Conservation (phyloP, 164 flowering plant species). For the Dillenia turbinata region DNA sequence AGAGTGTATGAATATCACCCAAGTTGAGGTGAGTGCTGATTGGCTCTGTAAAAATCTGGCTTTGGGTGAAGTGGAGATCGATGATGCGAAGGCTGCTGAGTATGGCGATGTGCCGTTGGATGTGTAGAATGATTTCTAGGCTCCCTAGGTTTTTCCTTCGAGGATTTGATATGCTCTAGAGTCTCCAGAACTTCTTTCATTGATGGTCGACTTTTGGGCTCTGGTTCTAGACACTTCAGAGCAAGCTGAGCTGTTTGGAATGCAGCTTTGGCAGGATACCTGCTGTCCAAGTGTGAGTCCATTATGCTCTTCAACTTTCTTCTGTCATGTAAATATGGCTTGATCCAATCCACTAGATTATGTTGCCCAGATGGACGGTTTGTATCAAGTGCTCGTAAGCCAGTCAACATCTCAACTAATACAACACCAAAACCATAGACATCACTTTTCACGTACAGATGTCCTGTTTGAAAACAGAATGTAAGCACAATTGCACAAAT, state of each 20-base stretch:
- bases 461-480: slow-evolving; percentile 42
- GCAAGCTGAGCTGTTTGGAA: slow-evolving; percentile 53
- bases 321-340: slow-evolving; percentile 45
- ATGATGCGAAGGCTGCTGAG: slow-evolving; percentile 26
- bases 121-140: slow-evolving; percentile 17
- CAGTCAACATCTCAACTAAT: slow-evolving; percentile 69
- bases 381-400: slow-evolving; percentile 61
- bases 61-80: slow-evolving; percentile 38
- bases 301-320: slow-evolving; percentile 49
- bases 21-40: slow-evolving; percentile 14
- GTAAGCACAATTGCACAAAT: too few relatives aligned
- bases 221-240: slow-evolving; percentile 48
- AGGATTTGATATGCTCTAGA: slow-evolving; percentile 39
- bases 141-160: slow-evolving; percentile 32
- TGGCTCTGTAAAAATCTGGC: slow-evolving; percentile 5
- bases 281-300: slow-evolving; percentile 58
- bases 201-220: slow-evolving; percentile 63
- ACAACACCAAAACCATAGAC: slow-evolving; percentile 91
- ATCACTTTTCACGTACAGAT: slow-evolving; percentile 84
- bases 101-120: slow-evolving; percentile 9
- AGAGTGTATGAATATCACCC: slow-evolving; percentile 1
- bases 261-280: slow-evolving; percentile 54
- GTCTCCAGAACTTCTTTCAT: slow-evolving; percentile 69
- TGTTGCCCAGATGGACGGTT: slow-evolving; percentile 63
- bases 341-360: slow-evolving; percentile 69